Base-by-base conservation (phyloP, 2,329 filamentous ascomycete species). In the Sporothrix curviconia region DNA sequence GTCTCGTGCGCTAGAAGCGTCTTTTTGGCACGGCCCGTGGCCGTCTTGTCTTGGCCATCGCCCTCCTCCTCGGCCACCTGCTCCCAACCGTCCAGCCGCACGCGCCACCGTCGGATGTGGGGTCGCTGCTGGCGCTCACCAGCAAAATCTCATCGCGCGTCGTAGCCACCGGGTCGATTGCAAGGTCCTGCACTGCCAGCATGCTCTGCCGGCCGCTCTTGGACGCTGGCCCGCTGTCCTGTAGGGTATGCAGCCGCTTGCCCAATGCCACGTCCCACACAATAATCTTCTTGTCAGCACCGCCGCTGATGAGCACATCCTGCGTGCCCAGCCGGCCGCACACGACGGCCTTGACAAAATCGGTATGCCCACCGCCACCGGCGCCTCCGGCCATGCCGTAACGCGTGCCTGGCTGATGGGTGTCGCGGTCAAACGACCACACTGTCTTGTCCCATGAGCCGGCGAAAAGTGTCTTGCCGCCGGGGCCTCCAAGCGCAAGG, bases 381-480 rank as follows among this genome's bases (percentile, higher is more conserved):
- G 49, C 19, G 3, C 49, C 49, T 14, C 49, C 32, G 3, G 24
- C 34, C 14, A 51, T 7, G 6, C 47, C 79, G 64, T 85, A 91
- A 62, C 78, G 84, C 60, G 75, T 78, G n/a, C 75, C 76, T 1
- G 75, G 72, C 30, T 76, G 69, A 43, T 76, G 77, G 3, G 82
- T 82, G 17, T 78, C 74, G 32, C 86, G 74, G 65, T 89, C 79
- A 88, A 90, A 96, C 32, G 87, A 88, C 85, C 91, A 96, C 58
- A 97, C 81, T 19, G 83, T 80, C 74, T 95, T 96, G 73, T 99
- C 92, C 94, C 94, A 99, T 59, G 86, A 94, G 34, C 92, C 92
- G 24, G 90, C 90, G 70, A 90, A 96, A 11, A 96, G 68, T 1
- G 79, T 87, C 52, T 70, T 72, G 59, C 76, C 77, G 25, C 74